Evolutionary conservation across 2,329 filamentous ascomycete genomes (phyloP), one percentile per base, ranked within the genome.

Genomic region (Penicillium digitatum): DNA sequence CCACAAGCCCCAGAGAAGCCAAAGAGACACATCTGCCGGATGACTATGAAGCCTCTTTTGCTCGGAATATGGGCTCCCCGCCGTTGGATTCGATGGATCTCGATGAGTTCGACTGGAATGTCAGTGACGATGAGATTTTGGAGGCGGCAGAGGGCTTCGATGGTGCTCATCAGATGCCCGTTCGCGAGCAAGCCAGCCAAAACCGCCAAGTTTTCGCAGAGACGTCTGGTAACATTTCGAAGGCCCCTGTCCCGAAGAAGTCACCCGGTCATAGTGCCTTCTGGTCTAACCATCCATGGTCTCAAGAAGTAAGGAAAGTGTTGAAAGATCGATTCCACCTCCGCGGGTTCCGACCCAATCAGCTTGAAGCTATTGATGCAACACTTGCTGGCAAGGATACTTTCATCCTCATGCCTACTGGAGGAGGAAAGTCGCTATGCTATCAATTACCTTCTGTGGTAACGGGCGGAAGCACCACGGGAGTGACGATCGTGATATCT

Each of bases 361-460:
- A 99, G 69, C 80, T 97, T 1, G 90, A 97, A 72, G 92, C 94
- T 14, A 96, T 99, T 72, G 97, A 99, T 72, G 88, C 92, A 1
- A 97, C 94, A 0, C 78, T 99, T 43, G 80, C 78, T 29, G 94
- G 93, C 3, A 86, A 93, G 60, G 93, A 99, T 73, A 87, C 89
- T 0, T 99, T 99, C 70, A 88, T 99, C 16, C 79, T 99, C 37
- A 99, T 99, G 94, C 94, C 95, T 2, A 99, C 94, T 0, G 94
- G 94, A 50, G 94, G 94, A 57, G 94, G 94, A 39, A 99, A 99
- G 70, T 97, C 93, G 1, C 79, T 99, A 1, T 97, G 94, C 72
- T 99, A 99, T 70, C 95, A 99, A 71, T 77, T 99, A 12, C 95
- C 94, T 14, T 90, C 94, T 2, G 83, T 97, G 20, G 81, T 99